Conservation (phyloP, 2,329 filamentous ascomycete genomes). For the Ramularia collo-cygni region DNA sequence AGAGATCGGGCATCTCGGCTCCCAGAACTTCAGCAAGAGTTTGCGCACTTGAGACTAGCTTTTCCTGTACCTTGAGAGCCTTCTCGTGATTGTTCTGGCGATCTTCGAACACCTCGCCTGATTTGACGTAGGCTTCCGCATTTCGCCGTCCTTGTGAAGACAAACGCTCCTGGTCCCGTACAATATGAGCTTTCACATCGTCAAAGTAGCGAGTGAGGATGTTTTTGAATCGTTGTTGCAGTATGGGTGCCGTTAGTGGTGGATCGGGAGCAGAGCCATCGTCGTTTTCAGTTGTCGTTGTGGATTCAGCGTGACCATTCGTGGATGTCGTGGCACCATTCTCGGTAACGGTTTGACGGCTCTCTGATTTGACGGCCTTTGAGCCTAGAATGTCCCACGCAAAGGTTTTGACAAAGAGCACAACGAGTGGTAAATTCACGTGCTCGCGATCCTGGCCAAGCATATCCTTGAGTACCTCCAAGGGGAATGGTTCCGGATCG, state of each 20-base stretch:
- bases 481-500: slow-evolving; percentile 82
- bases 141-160: slow-evolving; percentile 84
- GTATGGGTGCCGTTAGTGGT: slow-evolving; percentile 66
- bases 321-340: slow-evolving; percentile 59
- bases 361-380: slow-evolving; percentile 62
- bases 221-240: slow-evolving; percentile 79
- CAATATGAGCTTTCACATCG: slow-evolving; percentile 79
- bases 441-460: slow-evolving; percentile 91
- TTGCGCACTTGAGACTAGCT: slow-evolving; percentile 82
- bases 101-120: slow-evolving; percentile 96
- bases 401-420: slow-evolving; percentile 93
- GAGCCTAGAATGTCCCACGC: slow-evolving; percentile 91
- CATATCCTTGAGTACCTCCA: slow-evolving; percentile 96
- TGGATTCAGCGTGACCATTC: slow-evolving; percentile 46
- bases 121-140: slow-evolving; percentile 96
- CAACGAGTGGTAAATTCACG: slow-evolving; percentile 79
- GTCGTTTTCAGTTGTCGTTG: slow-evolving; percentile 46
- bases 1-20: slow-evolving; percentile 87
- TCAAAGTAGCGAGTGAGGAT: slow-evolving; percentile 85
- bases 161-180: slow-evolving; percentile 88
- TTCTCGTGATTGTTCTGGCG: slow-evolving; percentile 94
- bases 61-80: slow-evolving; percentile 84
- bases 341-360: slow-evolving; percentile 76
- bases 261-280: slow-evolving; percentile 53
- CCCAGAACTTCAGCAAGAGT: slow-evolving; percentile 81